Conservation (phyloP, 2,329 filamentous ascomycete genomes). For the Fusarium transvaalense region DNA sequence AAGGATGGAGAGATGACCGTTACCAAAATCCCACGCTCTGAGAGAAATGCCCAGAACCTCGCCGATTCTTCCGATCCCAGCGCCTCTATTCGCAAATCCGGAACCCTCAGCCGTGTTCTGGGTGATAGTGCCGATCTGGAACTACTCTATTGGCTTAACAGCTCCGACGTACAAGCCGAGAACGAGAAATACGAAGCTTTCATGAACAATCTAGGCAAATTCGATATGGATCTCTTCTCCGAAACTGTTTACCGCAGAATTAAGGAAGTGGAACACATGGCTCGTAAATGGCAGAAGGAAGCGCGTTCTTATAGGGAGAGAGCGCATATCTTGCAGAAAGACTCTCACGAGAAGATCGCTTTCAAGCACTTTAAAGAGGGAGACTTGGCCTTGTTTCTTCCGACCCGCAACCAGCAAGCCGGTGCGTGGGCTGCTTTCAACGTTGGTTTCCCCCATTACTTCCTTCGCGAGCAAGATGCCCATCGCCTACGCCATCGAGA, state of each 20-base stretch:
- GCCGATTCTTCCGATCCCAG: constrained; percentile 70
- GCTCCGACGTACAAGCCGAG: constrained; percentile 74
- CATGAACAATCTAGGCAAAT: constrained; percentile 77
- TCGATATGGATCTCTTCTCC: constrained; percentile 86
- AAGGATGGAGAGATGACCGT: constrained; percentile 80
- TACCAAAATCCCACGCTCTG: constrained; percentile 75
- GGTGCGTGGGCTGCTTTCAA: constrained; percentile 99
- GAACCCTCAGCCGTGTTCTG: constrained; percentile 66
- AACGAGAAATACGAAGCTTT: constrained; percentile 80
- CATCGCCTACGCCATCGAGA: constrained; percentile 88
- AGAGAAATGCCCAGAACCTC: constrained; percentile 67
- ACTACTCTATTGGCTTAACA: constrained; percentile 85
- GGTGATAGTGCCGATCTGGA: constrained; percentile 76
- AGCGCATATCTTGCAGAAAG: constrained; percentile 81
- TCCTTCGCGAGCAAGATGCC: constrained; percentile 90
- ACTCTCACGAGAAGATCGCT: constrained; percentile 95
- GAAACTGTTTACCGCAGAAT: constrained; percentile 90
- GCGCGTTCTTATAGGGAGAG: constrained; percentile 88
- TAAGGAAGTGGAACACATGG: constrained; percentile 92
- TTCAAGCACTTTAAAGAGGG: constrained; percentile 97
- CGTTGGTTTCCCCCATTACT: constrained; percentile 96
- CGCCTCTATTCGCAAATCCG: constrained; percentile 66
- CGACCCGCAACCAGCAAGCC: constrained; percentile 92
- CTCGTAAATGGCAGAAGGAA: constrained; percentile 93
- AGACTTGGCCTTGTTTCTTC: constrained; percentile 92